phyloP scores from a whole-genome alignment of 2,329 filamentous ascomycete species.

The Fusarium sp. region DNA sequence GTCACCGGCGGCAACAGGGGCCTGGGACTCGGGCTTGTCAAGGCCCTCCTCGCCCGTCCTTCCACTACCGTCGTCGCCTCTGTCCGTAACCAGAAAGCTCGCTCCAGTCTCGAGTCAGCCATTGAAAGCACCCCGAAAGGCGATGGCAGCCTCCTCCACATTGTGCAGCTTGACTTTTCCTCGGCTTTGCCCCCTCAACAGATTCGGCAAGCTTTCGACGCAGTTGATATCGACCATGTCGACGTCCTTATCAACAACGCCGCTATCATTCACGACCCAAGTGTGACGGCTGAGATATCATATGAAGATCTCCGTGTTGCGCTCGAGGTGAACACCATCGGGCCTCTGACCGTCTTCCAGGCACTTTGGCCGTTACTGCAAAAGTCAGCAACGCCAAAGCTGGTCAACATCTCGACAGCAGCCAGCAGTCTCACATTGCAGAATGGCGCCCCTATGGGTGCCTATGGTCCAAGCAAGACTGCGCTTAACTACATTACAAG shows the following conservation, averaged over 20 bases:
- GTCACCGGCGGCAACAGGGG: slow-evolving; percentile 57
- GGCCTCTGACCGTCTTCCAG: slow-evolving; percentile 48
- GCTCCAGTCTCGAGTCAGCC: slow-evolving; percentile 32
- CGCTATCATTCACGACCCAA: slow-evolving; percentile 50
- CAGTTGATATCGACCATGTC: slow-evolving; percentile 49
- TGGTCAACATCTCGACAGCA: slow-evolving; percentile 52
- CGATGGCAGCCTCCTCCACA: slow-evolving; percentile 46
- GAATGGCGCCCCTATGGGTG: slow-evolving; percentile 46
- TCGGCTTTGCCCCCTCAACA: slow-evolving; percentile 39
- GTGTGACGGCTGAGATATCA: slow-evolving; percentile 44
- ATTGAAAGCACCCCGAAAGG: slow-evolving; percentile 40
- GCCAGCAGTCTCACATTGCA: slow-evolving; percentile 52
- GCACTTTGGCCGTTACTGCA: slow-evolving; percentile 52
- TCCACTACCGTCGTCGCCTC: slow-evolving; percentile 61
- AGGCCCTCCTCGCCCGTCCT: slow-evolving; percentile 57
- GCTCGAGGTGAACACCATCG: slow-evolving; percentile 59
- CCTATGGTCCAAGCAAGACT: slow-evolving; percentile 52
- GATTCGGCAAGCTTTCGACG: slow-evolving; percentile 42
- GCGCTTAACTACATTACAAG: slow-evolving; percentile 51
- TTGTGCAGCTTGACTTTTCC: slow-evolving; percentile 54
- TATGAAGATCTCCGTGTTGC: slow-evolving; percentile 52
- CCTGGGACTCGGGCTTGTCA: slow-evolving; percentile 53
- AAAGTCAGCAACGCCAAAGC: slow-evolving; percentile 45
- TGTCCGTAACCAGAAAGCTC: slow-evolving; percentile 47
- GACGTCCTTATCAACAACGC: slow-evolving; percentile 66